Base-by-base conservation (phyloP, 371 early-diverging fungal species). In the Rhizopus sp. region DNA sequence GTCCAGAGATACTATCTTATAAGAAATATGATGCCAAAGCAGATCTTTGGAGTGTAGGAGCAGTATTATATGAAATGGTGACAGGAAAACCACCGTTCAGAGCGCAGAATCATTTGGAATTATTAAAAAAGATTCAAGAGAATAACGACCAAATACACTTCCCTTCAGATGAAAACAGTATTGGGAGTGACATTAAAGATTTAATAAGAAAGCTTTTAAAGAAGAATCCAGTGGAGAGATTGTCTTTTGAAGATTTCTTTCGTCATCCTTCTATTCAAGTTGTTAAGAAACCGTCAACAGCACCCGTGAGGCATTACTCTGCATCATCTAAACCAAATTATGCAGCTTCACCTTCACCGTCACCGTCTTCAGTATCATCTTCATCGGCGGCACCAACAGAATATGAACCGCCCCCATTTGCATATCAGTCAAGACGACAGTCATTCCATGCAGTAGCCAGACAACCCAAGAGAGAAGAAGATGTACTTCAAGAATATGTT, bases 31-130 rank as follows among this genome's bases (percentile, higher is more conserved):
- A 93, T 41, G 94, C 95, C 16, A 91, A 90, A 64, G 96, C 95
- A 0, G 99, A 99, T 70, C 69, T 99, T 29, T 99, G 99, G 99
- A 93, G 93, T 56, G 87, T 98, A 5, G 99, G 99, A 2, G 91
- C 95, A 7, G 94, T 99, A 4, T 66, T 95, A 0, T 97, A 93
- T 68, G 99, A 98, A 70, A 91, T 96, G 88, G 73, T 91, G 48
- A 85, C 90, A 1, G 95, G 98, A 1, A 79, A 85, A 46, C 93
- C 95, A 12, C 96, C 98, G 0, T 99, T 93, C 70, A 80, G 91
- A 44, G 99, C 98, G 1, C 85, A 83, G 46, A 97, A 96, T 68
- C 95, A 97, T 60, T 80, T 95, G 9, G 98, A 96, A 50, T 73
- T 98, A 46, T 68, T 96, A 39, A 78, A 88, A 31, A 90, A 86